These are phyloP conservation scores for Blastobotrys elegans DNA, from an alignment of 1,139 yeast genomes.

Conservation along the genomic window DNA sequence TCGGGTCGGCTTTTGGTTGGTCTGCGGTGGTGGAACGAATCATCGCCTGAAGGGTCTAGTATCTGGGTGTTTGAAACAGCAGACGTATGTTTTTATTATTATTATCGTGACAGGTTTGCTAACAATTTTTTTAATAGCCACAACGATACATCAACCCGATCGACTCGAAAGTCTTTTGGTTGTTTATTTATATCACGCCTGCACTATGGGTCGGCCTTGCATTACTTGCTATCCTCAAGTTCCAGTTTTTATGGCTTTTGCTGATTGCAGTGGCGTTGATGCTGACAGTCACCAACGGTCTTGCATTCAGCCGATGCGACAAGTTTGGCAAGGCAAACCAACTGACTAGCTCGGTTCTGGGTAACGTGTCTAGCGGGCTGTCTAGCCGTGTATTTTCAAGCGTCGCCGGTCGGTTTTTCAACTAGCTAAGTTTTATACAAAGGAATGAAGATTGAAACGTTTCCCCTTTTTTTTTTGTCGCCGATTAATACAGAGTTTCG, in stretches of 20 bases:
- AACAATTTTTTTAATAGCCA: slow-evolving; percentile 38
- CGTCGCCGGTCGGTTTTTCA: slow-evolving; percentile 18
- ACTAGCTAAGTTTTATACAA: no score
- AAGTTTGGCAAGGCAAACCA: slow-evolving; percentile 79
- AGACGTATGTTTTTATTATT: slow-evolving; percentile 40
- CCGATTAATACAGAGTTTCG: no score
- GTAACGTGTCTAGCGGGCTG: slow-evolving; percentile 30
- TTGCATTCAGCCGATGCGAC: slow-evolving; percentile 89
- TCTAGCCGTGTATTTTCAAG: slow-evolving; percentile 18
- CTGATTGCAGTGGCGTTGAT: slow-evolving; percentile 50
- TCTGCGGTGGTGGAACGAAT: slow-evolving; percentile 87
- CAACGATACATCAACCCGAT: slow-evolving; percentile 80
- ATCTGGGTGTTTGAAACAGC: slow-evolving; percentile 90
- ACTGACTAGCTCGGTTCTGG: slow-evolving; percentile 44
- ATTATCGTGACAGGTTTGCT: not conserved
- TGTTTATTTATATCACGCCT: slow-evolving; percentile 69
- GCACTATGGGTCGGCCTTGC: slow-evolving; percentile 70
- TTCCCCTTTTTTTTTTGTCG: not conserved
- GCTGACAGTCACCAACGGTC: slow-evolving; percentile 71
- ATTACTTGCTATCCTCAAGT: slow-evolving; percentile 67
- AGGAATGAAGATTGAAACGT: no score
- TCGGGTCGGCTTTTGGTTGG: slow-evolving; percentile 89
- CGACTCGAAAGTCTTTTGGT: slow-evolving; percentile 87
- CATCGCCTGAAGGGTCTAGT: slow-evolving; percentile 51
- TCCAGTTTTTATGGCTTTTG: slow-evolving; percentile 61